phyloP scores from a whole-genome alignment of 441 rosid genomes.

The Syzygium malaccense region DNA sequence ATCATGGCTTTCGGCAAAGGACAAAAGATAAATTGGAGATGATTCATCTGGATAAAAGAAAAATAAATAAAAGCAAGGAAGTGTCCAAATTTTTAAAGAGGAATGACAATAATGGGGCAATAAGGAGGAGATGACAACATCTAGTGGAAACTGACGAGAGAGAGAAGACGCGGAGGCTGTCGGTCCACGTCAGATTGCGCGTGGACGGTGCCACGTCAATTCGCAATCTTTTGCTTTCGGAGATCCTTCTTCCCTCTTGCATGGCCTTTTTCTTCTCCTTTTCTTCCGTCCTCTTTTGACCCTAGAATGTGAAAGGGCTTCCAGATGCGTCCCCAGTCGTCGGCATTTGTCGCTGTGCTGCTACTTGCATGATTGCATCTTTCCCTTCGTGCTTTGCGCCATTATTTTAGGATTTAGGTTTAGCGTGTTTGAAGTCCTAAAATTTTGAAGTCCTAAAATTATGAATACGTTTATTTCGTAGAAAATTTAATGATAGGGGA shows the following conservation, averaged over 20 bases:
- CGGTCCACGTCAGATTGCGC: not conserved
- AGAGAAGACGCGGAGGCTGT: not conserved
- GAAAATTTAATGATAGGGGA: too few relatives aligned
- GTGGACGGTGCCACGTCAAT: not conserved
- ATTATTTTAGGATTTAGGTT: not conserved
- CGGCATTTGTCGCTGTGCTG: not conserved
- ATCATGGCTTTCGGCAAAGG: not conserved
- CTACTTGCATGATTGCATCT: not conserved
- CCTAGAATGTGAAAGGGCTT: not conserved
- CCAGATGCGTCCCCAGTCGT: not conserved
- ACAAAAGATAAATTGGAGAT: not conserved
- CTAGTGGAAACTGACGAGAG: not conserved
- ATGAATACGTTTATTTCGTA: too few relatives aligned
- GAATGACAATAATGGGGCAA: not conserved
- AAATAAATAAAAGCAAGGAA: not conserved
- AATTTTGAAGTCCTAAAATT: too few relatives aligned
- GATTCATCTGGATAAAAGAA: not conserved
- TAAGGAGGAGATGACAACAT: not conserved
- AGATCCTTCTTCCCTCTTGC: not conserved
- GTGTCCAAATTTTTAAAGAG: not conserved
- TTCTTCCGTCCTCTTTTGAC: not conserved
- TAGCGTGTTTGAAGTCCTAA: rapidly evolving
- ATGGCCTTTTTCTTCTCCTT: not conserved
- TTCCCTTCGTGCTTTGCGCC: not conserved
- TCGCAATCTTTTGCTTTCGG: not conserved